Base-by-base conservation (phyloP, 1,139 yeast species). In the Lodderomyces beijingensis region DNA sequence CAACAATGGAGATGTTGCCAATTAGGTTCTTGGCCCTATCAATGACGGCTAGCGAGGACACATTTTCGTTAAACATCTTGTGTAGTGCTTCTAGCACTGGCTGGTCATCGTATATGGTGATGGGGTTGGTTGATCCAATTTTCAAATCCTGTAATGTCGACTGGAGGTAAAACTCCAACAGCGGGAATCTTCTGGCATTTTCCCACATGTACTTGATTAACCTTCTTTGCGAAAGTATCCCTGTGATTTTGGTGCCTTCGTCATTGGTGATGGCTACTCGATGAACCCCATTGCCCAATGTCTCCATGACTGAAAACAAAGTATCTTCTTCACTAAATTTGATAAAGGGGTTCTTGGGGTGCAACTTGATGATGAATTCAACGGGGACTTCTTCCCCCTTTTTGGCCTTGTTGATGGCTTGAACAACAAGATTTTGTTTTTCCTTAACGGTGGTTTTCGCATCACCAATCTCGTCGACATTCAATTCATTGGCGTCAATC, bases 1-100 rank as follows among this genome's bases (percentile, higher is more conserved):
- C 98, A 1, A 93, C 94, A 29, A 89, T 89, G 4, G 95, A 85
- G 32, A 91, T 89, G 56, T 91, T 91, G 24, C 97, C 98, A 33
- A 89, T 65, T 40, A 91, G 65, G 48, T 81, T 76, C 46, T 77
- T 68, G 43, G 79, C 75, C 39, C 77, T 65, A 60, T 91, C 97
- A 35, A 89, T 84, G n/a, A 91, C 96, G 0, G 98, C 97, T 34
- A 91, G 72, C 16, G 96, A 88, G 5, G 93, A 82, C 23, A 91
- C 87, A 44, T 89, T 77, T 45, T 84, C 84, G 30, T 67, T 66
- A 55, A 85, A 86, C 97, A 91, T 89, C 49, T 79, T 79, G 47
- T 77, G 67, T 38, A 91, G 70, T 0, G 96, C 97, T 49, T 87
- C 94, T 39, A 89, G 82, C 45, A 91, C 74, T 6, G 79, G 75